Evolutionary conservation across 78 protist species (phyloP), one percentile per base, ranked within the genome.

Genomic region (Neovahlkampfia damariscottae): DNA sequence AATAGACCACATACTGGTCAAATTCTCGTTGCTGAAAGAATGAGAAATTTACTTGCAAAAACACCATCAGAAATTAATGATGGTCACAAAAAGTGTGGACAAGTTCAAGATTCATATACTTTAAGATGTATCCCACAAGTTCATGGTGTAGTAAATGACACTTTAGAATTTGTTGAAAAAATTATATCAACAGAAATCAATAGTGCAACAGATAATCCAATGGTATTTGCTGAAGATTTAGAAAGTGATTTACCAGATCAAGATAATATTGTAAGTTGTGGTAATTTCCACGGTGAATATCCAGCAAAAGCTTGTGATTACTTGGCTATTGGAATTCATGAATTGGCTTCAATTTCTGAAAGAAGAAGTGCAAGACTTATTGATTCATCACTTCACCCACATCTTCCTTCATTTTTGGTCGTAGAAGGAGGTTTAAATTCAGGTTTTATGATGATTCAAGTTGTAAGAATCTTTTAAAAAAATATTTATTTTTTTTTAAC

Each of bases 401-500:
- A 82, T 2, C 74, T 92, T 4, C 96, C 93, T 10, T 91, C 92
- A 6, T 89, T 92, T 58, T 67, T 89, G 27, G 89, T 86, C 0
- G 28, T 31, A 38, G 50, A 79, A 5, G 90, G 92, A 38, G 94
- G 97, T 29, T 76, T 93, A 27, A 70, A 93, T 31, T 72, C 84
- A 7, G 97, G 97, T 19, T 93, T 78, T 76, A 93, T 93, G 97
- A 93, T 93, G 37, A 90, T 92, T 1, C 97, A 93, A 40, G n/a
- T n/a, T n/a, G n/a, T n/a, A n/a, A n/a, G n/a, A n/a, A n/a, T n/a
- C n/a, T n/a, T n/a, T n/a, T n/a, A n/a, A n/a, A n/a, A n/a, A n/a
- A n/a, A n/a, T n/a, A n/a, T n/a, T n/a, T n/a, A n/a, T n/a, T n/a
- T n/a, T n/a, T n/a, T n/a, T n/a, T n/a, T n/a, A n/a, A n/a, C 90